Conservation (phyloP, 257 asterid genomes). For the Mitragyna speciosa region DNA sequence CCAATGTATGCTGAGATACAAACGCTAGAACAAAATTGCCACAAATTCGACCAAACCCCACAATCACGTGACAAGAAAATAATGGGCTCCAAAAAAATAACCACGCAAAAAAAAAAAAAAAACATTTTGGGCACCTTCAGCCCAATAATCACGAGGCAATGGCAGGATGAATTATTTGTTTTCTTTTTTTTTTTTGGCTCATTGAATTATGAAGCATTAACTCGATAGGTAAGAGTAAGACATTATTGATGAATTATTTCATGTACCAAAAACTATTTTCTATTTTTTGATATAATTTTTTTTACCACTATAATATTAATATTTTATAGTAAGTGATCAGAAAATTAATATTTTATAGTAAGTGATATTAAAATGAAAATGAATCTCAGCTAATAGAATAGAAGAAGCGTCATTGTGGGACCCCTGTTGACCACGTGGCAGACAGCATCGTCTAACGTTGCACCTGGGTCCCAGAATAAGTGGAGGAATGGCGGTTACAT, state of each 20-base stretch:
- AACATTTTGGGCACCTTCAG: slow-evolving; percentile 23
- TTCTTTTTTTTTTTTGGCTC: slow-evolving; percentile 3
- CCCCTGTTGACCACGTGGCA: slow-evolving; percentile 60
- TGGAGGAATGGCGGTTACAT: slow-evolving; percentile 41
- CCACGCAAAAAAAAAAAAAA: slow-evolving; percentile 22
- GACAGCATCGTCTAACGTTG: slow-evolving; percentile 45
- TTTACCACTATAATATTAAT: neutral
- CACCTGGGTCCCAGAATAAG: slow-evolving; percentile 41
- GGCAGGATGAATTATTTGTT: slow-evolving; percentile 40
- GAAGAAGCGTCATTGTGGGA: slow-evolving; percentile 49
- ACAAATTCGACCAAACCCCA: slow-evolving; percentile 7
- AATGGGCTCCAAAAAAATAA: neutral
- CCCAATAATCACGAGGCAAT: slow-evolving; percentile 62
- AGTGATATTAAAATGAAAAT: neutral
- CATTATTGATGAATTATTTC: slow-evolving; percentile 39
- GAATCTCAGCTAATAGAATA: slow-evolving; percentile 17
- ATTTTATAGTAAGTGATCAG: neutral
- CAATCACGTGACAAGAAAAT: slow-evolving; percentile 20
- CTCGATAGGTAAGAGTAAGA: slow-evolving; percentile 32
- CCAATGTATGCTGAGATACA: too few species aligned
- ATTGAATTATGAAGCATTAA: slow-evolving; percentile 41
- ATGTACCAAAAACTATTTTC: slow-evolving; percentile 7
- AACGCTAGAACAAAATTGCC: neutral
- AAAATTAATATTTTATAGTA: neutral
- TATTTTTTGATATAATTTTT: neutral